Percentiles rank a stretch among this genome's conserved stretches.
These are phyloP conservation scores for Spizellomyces sp. DNA, from an alignment of 192 early-diverging fungal species.

Conservation along the genomic window DNA sequence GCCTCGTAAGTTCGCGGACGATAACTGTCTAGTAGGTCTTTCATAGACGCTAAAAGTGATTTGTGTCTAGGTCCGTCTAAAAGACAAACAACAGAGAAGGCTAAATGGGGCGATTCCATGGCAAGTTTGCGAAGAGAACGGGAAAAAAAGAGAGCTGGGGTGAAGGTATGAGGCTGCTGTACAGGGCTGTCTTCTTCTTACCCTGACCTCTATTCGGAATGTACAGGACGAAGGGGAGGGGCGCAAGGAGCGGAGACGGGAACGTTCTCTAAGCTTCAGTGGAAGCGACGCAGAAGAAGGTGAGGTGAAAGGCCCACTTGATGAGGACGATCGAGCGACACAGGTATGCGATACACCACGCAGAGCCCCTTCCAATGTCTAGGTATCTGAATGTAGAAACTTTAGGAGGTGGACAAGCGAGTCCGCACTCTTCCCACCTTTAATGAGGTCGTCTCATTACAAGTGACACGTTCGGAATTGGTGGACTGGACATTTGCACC, in stretches of 20 bases:
- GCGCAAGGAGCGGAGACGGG: neutral
- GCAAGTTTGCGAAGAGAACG: slow-evolving; percentile 17
- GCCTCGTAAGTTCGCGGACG: slow-evolving; percentile 7
- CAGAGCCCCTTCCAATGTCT: neutral
- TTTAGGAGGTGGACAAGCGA: too few relatives aligned
- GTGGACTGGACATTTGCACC: slow-evolving; percentile 22
- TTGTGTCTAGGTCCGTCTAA: slow-evolving; percentile 19
- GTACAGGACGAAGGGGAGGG: neutral
- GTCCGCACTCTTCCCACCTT: slow-evolving; percentile 6
- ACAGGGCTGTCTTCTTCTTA: too few relatives aligned
- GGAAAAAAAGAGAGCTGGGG: slow-evolving; percentile 13
- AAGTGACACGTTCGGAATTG: slow-evolving; percentile 24
- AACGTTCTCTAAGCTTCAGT: neutral
- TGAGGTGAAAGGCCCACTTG: too few relatives aligned
- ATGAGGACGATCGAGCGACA: too few relatives aligned
- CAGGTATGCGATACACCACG: neutral
- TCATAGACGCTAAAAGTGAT: neutral
- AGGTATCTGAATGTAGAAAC: too few relatives aligned
- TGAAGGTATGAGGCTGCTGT: slow-evolving; percentile 2
- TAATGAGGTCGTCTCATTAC: slow-evolving; percentile 4
- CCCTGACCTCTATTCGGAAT: neutral
- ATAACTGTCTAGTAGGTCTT: too few relatives aligned
- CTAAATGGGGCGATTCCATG: slow-evolving; percentile 14
- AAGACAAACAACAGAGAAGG: slow-evolving; percentile 21
- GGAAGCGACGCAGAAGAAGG: neutral